phyloP scores from a whole-genome alignment of 768 basidiomycete genomes.

The Russula earlei region DNA sequence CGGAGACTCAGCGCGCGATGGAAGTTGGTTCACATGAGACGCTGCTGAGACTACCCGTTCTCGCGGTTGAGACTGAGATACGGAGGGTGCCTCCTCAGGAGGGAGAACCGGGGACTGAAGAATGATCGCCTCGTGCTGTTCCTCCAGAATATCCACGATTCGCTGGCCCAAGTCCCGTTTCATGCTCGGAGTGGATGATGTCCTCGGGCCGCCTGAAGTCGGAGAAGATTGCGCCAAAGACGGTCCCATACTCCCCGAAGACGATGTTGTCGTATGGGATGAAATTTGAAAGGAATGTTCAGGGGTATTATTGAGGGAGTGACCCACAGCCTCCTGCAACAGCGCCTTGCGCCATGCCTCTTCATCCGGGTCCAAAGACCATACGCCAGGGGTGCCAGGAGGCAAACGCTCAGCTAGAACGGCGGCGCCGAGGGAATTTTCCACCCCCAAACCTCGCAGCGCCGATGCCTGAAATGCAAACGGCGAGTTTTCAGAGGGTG shows the following conservation, averaged over 20 bases:
- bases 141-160: constrained; percentile 16
- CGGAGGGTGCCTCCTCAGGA: neutral
- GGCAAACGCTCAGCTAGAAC: constrained; percentile 67
- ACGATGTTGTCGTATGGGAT: constrained; percentile 9
- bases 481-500: constrained; percentile 55
- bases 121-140: constrained; percentile 7
- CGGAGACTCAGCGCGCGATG: constrained; percentile 57
- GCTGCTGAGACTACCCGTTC: constrained; percentile 16
- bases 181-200: constrained; percentile 9
- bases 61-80: neutral
- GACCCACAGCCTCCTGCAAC: constrained; percentile 68
- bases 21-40: constrained; percentile 35
- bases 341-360: constrained; percentile 71
- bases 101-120: neutral
- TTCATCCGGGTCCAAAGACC: constrained; percentile 44
- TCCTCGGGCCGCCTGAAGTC: constrained; percentile 2
- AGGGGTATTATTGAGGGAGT: constrained; percentile 53
- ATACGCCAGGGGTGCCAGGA: constrained; percentile 49
- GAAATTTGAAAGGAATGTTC: constrained; percentile 34
- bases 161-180: constrained; percentile 20
- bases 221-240: constrained; percentile 13
- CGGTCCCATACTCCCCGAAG: constrained; percentile 24
- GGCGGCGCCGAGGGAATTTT: constrained; percentile 67
- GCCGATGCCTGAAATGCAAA: constrained; percentile 72
- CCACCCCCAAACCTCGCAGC: constrained; percentile 59